Evolutionary conservation across 225 moss, liverwort and hornwort species (phyloP).

Genomic region (Sphagnum contortum): DNA sequence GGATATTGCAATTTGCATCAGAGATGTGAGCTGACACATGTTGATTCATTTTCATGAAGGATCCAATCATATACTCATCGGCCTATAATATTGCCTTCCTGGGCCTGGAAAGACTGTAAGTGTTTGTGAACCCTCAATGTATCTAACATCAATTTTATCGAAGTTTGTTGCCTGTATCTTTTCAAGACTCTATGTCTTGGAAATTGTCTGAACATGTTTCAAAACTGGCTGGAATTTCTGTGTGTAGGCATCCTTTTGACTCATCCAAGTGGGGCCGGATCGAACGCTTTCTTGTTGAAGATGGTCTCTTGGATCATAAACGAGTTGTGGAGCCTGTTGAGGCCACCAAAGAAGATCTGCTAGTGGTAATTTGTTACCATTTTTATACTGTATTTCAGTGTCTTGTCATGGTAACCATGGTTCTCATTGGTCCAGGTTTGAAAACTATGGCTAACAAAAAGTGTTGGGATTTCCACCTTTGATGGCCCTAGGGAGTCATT

Average conservation of each 20-base stretch:
- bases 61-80: constrained; percentile 77
- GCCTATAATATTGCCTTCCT: constrained; percentile 87
- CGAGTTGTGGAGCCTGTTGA: constrained; percentile 77
- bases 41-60: constrained; percentile 32
- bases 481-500: neutral
- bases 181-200: neutral
- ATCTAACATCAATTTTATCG: neutral
- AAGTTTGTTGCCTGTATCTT: neutral
- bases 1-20: no score
- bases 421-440: no score
- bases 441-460: neutral
- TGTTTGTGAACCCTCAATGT: neutral
- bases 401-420: no score
- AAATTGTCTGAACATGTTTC: neutral
- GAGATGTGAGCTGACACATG: no score
- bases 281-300: constrained; percentile 53
- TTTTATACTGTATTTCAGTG: neutral
- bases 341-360: constrained; percentile 88
- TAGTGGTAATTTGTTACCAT: constrained; percentile 48
- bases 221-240: no score
- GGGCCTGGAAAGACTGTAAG: constrained; percentile 93
- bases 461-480: neutral
- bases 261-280: constrained; percentile 92
- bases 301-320: constrained; percentile 29
- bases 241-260: constrained; percentile 83